These are phyloP conservation scores for Mycena olivaceomarginata DNA, from an alignment of 768 basidiomycete genomes.

Conservation along the genomic window DNA sequence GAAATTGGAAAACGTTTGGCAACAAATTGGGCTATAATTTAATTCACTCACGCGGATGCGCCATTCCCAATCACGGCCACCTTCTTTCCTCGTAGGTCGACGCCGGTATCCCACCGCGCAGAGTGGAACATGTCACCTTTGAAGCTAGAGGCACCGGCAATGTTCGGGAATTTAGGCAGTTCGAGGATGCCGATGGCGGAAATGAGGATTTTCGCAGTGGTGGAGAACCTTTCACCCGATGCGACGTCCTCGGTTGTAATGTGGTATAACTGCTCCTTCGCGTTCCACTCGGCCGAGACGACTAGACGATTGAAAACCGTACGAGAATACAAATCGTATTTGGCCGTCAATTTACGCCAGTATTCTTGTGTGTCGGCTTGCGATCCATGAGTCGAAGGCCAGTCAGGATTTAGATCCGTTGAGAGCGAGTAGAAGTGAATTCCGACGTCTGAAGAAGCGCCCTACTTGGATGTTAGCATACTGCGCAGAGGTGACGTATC, in stretches of 20 bases:
- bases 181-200: conserved; percentile 72
- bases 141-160: conserved; percentile 62
- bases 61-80: conserved; percentile 81
- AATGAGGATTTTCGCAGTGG: conserved; percentile 68
- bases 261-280: conserved; percentile 50
- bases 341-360: conserved; percentile 62
- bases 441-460: conserved; percentile 64
- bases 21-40: not conserved
- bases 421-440: conserved; percentile 69
- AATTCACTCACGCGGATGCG: conserved; percentile 67
- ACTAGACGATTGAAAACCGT: conserved; percentile 68
- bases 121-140: conserved; percentile 73
- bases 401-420: conserved; percentile 66
- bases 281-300: conserved; percentile 67
- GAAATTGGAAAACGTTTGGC: not conserved
- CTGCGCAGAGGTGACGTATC: not conserved
- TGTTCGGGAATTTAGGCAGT: conserved; percentile 59
- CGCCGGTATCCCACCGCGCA: conserved; percentile 65
- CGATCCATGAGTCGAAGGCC: conserved; percentile 62
- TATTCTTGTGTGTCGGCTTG: conserved; percentile 66
- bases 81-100: conserved; percentile 64
- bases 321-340: conserved; percentile 62
- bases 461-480: conserved; percentile 59
- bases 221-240: conserved; percentile 53
- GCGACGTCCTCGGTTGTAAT: conserved; percentile 52